Conservation (phyloP, 352 stramenopile species). For the Peronospora belbahrii region DNA sequence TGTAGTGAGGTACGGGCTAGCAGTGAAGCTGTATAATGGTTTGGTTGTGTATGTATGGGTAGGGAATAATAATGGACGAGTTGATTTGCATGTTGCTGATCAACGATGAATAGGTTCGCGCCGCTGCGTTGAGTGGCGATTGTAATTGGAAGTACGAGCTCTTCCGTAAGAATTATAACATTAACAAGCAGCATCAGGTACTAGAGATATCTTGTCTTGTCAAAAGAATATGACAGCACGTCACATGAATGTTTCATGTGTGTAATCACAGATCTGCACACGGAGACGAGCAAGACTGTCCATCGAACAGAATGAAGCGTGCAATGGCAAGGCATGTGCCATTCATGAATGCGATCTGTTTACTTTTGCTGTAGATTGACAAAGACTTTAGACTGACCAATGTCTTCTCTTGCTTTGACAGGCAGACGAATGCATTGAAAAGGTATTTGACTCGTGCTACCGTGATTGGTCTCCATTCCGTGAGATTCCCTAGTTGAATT, state of each 20-base stretch:
- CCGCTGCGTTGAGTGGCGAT: conserved; percentile 78
- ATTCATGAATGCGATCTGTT: not conserved
- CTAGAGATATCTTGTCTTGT: not conserved
- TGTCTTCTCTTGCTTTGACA: conserved; percentile 18
- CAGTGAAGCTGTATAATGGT: not conserved
- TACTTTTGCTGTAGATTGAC: not conserved
- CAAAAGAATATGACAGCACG: not conserved
- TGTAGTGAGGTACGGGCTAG: conserved; percentile 76
- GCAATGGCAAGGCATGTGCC: conserved; percentile 55
- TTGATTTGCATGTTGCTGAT: not conserved
- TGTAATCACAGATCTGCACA: conserved; percentile 64
- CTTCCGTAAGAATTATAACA: conserved; percentile 87
- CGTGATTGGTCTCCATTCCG: conserved; percentile 73
- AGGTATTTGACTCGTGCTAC: conserved; percentile 83
- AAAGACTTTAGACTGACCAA: not conserved
- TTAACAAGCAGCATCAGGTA: conserved; percentile 86
- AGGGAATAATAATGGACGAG: too few relatives aligned
- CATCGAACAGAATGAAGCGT: conserved; percentile 64
- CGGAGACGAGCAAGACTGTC: conserved; percentile 82
- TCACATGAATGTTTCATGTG: not conserved
- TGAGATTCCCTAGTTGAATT: conserved; percentile 56
- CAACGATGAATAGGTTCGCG: conserved; percentile 38
- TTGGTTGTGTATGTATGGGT: too few relatives aligned
- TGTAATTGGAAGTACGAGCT: conserved; percentile 90
- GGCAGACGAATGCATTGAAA: conserved; percentile 81